Conservation (phyloP, 306 rosid species). For the Delonix regia region DNA sequence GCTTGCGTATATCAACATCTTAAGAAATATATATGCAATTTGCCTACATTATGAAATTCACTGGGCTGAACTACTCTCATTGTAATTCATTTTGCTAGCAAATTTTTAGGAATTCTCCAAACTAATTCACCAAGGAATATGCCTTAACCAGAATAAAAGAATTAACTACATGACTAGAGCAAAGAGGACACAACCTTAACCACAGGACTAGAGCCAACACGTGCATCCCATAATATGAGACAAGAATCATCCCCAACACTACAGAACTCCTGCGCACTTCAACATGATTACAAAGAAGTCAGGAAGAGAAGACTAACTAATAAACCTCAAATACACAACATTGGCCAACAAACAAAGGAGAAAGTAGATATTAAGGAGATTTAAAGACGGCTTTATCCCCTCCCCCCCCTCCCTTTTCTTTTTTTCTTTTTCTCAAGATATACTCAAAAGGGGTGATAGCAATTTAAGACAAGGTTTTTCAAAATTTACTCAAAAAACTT, state of each 20-base stretch:
- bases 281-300: constrained; percentile 45
- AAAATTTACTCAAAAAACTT: not conserved
- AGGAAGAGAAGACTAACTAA: constrained; percentile 32
- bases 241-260: constrained; percentile 99
- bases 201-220: constrained; percentile 81
- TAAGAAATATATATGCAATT: not conserved
- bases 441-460: not conserved
- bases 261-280: constrained; percentile 98
- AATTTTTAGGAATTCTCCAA: not conserved
- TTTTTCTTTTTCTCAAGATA: not conserved
- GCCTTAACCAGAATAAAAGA: constrained; percentile 25
- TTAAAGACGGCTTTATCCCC: not conserved
- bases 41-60: not conserved
- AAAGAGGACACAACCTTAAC: constrained; percentile 64
- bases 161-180: not conserved
- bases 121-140: not conserved
- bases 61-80: not conserved
- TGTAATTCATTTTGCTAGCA: not conserved
- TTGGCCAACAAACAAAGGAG: not conserved
- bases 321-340: constrained; percentile 14
- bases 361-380: constrained; percentile 19
- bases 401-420: not conserved
- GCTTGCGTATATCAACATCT: constrained; percentile 15
- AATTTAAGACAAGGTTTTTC: not conserved
- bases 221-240: constrained; percentile 99